Conservation (phyloP, 2,329 filamentous ascomycete species). For the Aureobasidium sp. region DNA sequence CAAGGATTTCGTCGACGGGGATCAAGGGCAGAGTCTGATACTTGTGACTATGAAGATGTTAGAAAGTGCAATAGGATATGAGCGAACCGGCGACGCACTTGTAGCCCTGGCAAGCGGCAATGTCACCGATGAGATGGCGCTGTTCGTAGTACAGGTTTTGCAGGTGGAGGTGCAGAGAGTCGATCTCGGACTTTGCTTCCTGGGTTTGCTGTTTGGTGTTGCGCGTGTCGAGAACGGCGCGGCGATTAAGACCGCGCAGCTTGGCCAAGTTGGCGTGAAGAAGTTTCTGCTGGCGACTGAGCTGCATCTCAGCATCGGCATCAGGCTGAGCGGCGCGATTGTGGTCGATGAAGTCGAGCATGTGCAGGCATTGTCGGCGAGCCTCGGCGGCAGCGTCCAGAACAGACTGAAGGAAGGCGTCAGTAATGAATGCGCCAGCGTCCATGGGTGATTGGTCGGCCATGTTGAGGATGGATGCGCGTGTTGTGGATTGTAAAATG, state of each 20-base stretch:
- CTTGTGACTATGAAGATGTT: constrained; percentile 56
- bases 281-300: constrained; percentile 70
- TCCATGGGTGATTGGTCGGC: constrained; percentile 16
- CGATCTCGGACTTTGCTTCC: constrained; percentile 83
- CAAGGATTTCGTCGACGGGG: constrained; percentile 73
- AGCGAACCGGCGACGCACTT: constrained; percentile 54
- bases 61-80: neutral
- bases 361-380: constrained; percentile 60
- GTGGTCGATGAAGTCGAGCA: constrained; percentile 49
- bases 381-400: constrained; percentile 67
- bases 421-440: constrained; percentile 42
- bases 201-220: constrained; percentile 81
- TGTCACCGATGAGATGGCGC: constrained; percentile 81
- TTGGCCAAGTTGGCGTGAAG: constrained; percentile 73
- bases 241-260: constrained; percentile 74
- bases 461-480: neutral
- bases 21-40: constrained; percentile 82
- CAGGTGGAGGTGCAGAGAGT: constrained; percentile 81
- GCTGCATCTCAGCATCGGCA: constrained; percentile 46
- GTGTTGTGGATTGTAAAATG: neutral
- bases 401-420: constrained; percentile 59
- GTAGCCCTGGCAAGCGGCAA: constrained; percentile 81
- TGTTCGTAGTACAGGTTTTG: constrained; percentile 98
- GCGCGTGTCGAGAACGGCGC: constrained; percentile 71
- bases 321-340: constrained; percentile 35